A percentile compares a stretch with the other conserved stretches of the same genome.
Evolutionary conservation across 2,329 filamentous ascomycete species (phyloP).

Genomic region (Aureobasidium sp.): DNA sequence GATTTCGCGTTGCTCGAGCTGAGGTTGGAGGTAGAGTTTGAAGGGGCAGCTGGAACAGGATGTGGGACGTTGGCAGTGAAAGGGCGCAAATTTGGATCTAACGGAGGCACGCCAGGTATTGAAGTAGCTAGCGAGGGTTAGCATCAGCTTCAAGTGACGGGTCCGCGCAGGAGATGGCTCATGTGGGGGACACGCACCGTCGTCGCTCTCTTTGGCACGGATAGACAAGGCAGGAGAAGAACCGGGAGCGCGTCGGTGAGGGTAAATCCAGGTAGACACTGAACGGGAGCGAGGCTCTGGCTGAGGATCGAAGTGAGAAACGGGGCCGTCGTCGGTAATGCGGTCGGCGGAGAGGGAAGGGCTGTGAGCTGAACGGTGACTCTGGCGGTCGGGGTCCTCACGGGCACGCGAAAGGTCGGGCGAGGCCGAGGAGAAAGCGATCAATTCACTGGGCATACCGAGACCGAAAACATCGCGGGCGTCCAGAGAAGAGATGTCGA

Average conservation of each 20-base stretch:
- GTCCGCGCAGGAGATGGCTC: neutral
- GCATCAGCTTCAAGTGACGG: neutral
- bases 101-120: neutral
- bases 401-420: conserved; percentile 19
- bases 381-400: conserved; percentile 13
- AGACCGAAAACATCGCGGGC: conserved; percentile 21
- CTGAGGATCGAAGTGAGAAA: conserved; percentile 14
- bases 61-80: conserved; percentile 10
- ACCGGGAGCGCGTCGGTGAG: conserved; percentile 31
- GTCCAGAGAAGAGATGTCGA: conserved; percentile 32
- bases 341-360: conserved; percentile 19
- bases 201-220: conserved; percentile 12
- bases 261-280: conserved; percentile 12
- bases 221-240: conserved; percentile 38
- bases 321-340: conserved; percentile 14
- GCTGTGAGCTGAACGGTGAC: conserved; percentile 18
- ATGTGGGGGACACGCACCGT: neutral
- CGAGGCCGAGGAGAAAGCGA: conserved; percentile 27
- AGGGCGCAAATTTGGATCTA: neutral
- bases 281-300: conserved; percentile 7
- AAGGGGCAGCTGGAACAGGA: conserved; percentile 2
- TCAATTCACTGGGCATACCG: conserved; percentile 22
- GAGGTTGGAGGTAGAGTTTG: neutral
- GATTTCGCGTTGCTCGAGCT: conserved; percentile 10
- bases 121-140: neutral